Evolutionary conservation across 306 rosid species (phyloP), one percentile per base, ranked within the genome.

Genomic region (Acacia crassicarpa): DNA sequence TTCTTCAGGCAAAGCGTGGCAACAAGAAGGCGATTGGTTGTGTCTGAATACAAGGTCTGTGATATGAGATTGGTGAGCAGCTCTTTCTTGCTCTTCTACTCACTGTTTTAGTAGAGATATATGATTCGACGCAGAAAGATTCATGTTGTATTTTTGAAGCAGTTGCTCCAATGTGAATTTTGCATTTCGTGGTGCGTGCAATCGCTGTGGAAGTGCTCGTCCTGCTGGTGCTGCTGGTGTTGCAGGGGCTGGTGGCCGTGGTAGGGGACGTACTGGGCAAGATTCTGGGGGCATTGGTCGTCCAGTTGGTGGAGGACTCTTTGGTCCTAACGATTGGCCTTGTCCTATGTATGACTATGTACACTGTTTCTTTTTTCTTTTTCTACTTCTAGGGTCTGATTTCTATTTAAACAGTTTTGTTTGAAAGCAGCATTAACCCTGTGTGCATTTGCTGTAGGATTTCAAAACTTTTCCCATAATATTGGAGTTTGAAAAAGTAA

Each of bases 31-130:
- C 82, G 99, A 95, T 85, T 95, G 99, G 99, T 41, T 84, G 86
- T 95, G 99, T 84, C 98, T 97, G 80, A 93, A 95, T 95, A 92
- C 99, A 93, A 95, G 99, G 99, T 95, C 97, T 92, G 98, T 95
- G 98, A 90, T 95, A 90, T 93, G 99, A 95, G 74, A 91, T 95
- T 85, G 99, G 98, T 93, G 99, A 95, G 98, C 94, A 80, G 96
- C 94, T 89, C 93, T 82, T 91, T 92, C 98, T 92, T 88, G 91
- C 93, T 89, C 92, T 84, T 92, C 45, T 72, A 30, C 71, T 49
- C 63, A 46, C 67, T 48, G 67, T 67, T 59, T 76, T 54, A 20
- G 32, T 45, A 81, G 27, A 80, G 45, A 41, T 69, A 10, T 71
- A 73, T 67, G 17, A 63, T 68, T 51, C 65, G 30, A 45, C 78